These are phyloP conservation scores for Nitzschia inconspicua DNA, from an alignment of 108 stramenopile species.

Conservation along the genomic window DNA sequence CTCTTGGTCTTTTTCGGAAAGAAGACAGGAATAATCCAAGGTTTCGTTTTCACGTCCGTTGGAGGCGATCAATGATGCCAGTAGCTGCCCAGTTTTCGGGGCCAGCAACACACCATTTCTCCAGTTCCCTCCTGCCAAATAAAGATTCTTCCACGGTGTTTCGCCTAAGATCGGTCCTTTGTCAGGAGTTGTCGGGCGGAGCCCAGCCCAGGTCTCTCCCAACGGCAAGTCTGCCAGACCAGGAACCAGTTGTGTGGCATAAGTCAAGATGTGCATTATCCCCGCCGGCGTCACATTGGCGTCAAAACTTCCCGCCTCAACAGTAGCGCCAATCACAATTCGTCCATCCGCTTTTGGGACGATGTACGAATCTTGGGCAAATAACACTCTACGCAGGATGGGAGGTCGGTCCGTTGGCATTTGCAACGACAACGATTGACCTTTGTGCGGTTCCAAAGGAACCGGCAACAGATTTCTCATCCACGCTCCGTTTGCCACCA, in stretches of 20 bases:
- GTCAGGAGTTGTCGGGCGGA: conserved; percentile 92
- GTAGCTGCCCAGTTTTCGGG: conserved; percentile 80
- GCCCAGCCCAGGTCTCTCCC: conserved; percentile 91
- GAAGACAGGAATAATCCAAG: conserved; percentile 3
- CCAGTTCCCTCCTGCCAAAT: conserved; percentile 92
- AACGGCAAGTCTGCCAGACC: conserved; percentile 70
- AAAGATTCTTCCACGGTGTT: conserved; percentile 82
- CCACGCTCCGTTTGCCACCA: conserved; percentile 92
- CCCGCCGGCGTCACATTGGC: conserved; percentile 76
- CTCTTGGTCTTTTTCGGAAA: conserved; percentile 39
- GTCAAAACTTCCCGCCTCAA: conserved; percentile 82
- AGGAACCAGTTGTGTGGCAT: conserved; percentile 75
- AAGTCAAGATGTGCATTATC: conserved; percentile 65
- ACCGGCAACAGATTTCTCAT: conserved; percentile 89
- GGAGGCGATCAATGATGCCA: conserved; percentile 46
- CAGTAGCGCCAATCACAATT: conserved; percentile 88
- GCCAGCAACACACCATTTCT: conserved; percentile 91
- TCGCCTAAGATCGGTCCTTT: conserved; percentile 86
- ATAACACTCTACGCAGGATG: conserved; percentile 76
- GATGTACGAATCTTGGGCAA: conserved; percentile 91
- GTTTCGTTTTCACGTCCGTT: conserved; percentile 15
- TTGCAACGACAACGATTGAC: conserved; percentile 82
- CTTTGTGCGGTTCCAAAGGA: conserved; percentile 90
- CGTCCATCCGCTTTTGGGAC: conserved; percentile 94
- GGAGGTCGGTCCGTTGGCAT: conserved; percentile 63